Evolutionary conservation across 164 flowering plant genomes (phyloP).

Genomic region (Chimonanthus salicifolius): DNA sequence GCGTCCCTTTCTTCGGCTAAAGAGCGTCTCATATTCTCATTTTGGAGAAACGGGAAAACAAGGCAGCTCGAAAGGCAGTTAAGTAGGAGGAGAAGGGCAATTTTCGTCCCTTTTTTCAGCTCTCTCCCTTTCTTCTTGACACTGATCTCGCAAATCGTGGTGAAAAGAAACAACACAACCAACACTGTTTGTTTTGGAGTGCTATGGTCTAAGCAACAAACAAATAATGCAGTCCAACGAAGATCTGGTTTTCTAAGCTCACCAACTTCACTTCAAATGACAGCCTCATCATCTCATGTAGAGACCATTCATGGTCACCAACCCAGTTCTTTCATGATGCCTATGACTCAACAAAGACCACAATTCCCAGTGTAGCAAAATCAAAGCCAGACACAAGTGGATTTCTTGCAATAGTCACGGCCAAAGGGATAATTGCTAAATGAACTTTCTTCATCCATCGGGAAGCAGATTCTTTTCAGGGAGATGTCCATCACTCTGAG

Average conservation of each 20-base stretch:
- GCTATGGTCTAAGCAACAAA: too few species aligned
- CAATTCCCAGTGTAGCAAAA: constrained; percentile 1
- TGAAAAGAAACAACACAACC: too few species aligned
- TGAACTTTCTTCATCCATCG: constrained; percentile 36
- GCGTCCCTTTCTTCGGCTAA: too few species aligned
- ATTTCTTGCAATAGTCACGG: constrained; percentile 21
- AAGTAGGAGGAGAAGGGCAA: too few species aligned
- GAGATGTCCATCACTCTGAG: constrained; percentile 7
- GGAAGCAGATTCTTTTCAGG: constrained; percentile 36
- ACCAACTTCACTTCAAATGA: constrained; percentile 7
- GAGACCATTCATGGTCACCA: constrained; percentile 28
- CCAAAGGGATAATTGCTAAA: constrained; percentile 38
- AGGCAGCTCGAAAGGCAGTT: too few species aligned
- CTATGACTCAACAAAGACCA: constrained; percentile 30
- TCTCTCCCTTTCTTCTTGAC: too few species aligned
- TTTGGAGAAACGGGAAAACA: too few species aligned
- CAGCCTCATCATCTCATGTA: constrained; percentile 4
- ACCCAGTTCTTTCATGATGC: constrained; percentile 39
- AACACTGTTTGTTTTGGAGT: too few species aligned
- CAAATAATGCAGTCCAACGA: too few species aligned
- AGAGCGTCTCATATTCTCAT: too few species aligned
- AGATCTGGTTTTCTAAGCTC: constrained; percentile 3
- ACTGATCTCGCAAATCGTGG: too few species aligned
- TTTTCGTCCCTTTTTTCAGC: too few species aligned
- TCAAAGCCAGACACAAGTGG: constrained; percentile 1